These are phyloP conservation scores for Bipolaris cookei DNA, from an alignment of 2,329 filamentous ascomycete species.

Conservation along the genomic window DNA sequence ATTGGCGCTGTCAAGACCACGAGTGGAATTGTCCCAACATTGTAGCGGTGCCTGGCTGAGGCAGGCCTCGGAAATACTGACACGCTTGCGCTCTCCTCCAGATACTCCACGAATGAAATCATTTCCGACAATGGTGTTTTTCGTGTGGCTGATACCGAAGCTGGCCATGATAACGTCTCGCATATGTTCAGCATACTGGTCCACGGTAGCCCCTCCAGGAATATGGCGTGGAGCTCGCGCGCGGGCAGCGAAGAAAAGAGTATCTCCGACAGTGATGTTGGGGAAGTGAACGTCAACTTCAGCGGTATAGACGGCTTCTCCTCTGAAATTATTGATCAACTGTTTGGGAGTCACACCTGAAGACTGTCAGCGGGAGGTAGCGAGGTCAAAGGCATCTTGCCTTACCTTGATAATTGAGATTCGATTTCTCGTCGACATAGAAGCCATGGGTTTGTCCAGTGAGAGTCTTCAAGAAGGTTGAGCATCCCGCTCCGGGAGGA, in stretches of 20 bases:
- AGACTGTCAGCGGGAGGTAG: constrained; percentile 14
- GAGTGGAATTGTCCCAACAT: constrained; percentile 59
- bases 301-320: constrained; percentile 86
- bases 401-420: constrained; percentile 77
- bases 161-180: constrained; percentile 65
- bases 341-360: constrained; percentile 69
- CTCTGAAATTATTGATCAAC: constrained; percentile 79
- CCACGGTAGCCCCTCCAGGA: constrained; percentile 63
- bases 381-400: not conserved
- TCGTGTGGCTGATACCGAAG: constrained; percentile 66
- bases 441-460: constrained; percentile 84
- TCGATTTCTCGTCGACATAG: constrained; percentile 70
- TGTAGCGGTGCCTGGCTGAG: constrained; percentile 68
- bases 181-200: constrained; percentile 66
- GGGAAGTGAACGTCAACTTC: constrained; percentile 86
- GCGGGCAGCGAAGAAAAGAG: constrained; percentile 76
- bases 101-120: constrained; percentile 70
- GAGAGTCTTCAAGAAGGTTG: constrained; percentile 83
- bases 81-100: constrained; percentile 72
- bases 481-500: constrained; percentile 73
- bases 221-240: constrained; percentile 69
- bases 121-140: constrained; percentile 71
- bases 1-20: constrained; percentile 48
- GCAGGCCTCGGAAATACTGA: constrained; percentile 77
- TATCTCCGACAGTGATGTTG: constrained; percentile 77